Evolutionary conservation across 495 filamentous ascomycete genomes (phyloP).

Genomic region (Penicillium paradoxum): DNA sequence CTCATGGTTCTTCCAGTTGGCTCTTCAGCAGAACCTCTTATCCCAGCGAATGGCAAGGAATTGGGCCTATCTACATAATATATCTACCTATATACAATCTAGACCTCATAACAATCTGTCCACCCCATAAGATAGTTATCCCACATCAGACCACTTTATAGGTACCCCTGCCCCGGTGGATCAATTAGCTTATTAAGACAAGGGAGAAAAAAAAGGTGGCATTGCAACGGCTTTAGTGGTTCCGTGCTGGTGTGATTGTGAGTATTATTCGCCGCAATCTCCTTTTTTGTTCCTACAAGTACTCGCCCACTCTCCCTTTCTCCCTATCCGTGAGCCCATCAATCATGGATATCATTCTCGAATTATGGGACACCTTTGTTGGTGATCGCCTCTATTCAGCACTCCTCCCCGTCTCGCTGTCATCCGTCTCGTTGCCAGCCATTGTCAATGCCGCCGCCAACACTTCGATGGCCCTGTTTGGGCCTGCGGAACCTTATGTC

Average conservation of each 20-base stretch:
- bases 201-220: constrained; percentile 4
- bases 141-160: not conserved
- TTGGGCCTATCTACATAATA: too few species aligned
- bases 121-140: not conserved
- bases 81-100: too few species aligned
- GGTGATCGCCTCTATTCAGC: constrained; percentile 77
- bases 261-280: constrained; percentile 23
- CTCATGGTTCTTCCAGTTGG: too few species aligned
- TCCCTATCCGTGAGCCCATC: not conserved
- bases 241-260: constrained; percentile 44
- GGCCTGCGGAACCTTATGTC: constrained; percentile 46
- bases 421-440: constrained; percentile 39
- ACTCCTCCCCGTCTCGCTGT: constrained; percentile 57
- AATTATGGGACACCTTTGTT: constrained; percentile 76
- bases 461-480: constrained; percentile 39
- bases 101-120: not conserved
- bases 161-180: not conserved
- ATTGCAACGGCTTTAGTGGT: constrained; percentile 28
- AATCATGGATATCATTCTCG: constrained; percentile 86
- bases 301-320: not conserved
- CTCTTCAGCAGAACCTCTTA: too few species aligned
- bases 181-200: constrained; percentile 18
- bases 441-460: constrained; percentile 37
- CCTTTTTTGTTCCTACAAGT: constrained; percentile 10
- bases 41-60: too few species aligned